Evolutionary conservation across 2,329 filamentous ascomycete genomes (phyloP), one percentile per base, ranked within the genome.

Genomic region (Neonectria sp.): DNA sequence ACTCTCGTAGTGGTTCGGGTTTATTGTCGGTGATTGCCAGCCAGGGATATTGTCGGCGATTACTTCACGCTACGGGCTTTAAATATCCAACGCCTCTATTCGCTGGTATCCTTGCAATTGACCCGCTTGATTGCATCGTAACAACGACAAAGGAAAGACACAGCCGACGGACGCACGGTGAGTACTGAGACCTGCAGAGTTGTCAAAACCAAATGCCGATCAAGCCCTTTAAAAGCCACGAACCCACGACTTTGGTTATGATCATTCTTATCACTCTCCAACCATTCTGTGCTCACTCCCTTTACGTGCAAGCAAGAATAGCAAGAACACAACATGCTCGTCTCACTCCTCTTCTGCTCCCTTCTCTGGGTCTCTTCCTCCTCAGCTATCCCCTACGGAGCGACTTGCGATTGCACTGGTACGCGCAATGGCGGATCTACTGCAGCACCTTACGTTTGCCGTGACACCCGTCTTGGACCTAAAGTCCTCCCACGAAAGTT

Each of bases 391-490:
- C 71, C 70, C 3, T 49, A 59, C 31, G 43, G 63, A 65, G 40
- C 65, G 37, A 46, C 59, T 1, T 77, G 75, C 25, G 68, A 75
- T 37, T 77, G 75, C 46, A 57, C 63, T 3, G 74, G 75, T 37
- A 76, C 75, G 24, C 61, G 46, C 17, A 63, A 73, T 43, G 71
- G 69, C 8, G 70, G 70, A 3, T 37, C 60, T 0, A 57, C 43
- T 12, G 53, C 73, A 5, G 55, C 68, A 11, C 29, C 46, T 1
- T 82, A 80, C 57, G 71, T 83, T 64, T 83, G 81, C 67, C 77
- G 78, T 6, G 81, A 83, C 56, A 53, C 70, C 3, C 79, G 80
- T 12, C 79, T 83, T 1, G 82, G 82, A 0, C 82, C 82, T 11
- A 72, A 76, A 1, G 65, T 64, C 13, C 75, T 81, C 3, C 82